Evolutionary conservation across 192 early-diverging fungal genomes (phyloP).

Genomic region (Rhizophagus prolifer): DNA sequence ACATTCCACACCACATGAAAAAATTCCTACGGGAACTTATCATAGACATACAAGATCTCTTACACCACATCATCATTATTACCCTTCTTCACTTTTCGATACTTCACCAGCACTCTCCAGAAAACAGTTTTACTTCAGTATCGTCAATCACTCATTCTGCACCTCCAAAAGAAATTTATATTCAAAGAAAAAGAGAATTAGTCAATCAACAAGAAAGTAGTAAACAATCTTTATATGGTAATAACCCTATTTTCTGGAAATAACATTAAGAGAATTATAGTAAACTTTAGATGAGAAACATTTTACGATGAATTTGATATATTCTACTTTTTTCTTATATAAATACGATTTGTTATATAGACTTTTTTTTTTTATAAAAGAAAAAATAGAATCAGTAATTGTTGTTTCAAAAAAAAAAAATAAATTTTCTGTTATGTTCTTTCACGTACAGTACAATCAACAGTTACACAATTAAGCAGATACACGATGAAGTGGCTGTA

Average conservation of each 20-base stretch:
- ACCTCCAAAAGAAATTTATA: constrained; percentile 1
- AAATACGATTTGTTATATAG: neutral
- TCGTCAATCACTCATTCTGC: neutral
- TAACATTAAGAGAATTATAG: neutral
- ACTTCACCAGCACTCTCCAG: neutral
- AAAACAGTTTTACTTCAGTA: neutral
- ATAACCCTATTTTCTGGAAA: neutral
- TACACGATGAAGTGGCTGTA: too few species aligned
- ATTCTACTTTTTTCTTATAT: too few species aligned
- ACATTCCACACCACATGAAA: neutral
- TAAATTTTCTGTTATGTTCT: too few species aligned
- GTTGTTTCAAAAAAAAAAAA: too few species aligned
- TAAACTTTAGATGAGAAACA: neutral
- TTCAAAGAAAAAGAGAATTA: constrained; percentile 3
- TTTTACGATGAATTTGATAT: too few species aligned
- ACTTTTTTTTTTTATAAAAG: too few species aligned
- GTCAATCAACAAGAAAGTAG: neutral
- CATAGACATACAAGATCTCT: constrained; percentile 15
- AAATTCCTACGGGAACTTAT: neutral
- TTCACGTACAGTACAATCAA: too few species aligned
- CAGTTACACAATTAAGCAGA: too few species aligned
- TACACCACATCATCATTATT: neutral
- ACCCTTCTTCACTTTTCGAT: neutral
- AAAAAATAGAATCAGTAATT: too few species aligned
- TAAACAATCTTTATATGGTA: constrained; percentile 1